Base-by-base conservation (phyloP, 192 early-diverging fungal species). In the Dissophora globulifera region DNA sequence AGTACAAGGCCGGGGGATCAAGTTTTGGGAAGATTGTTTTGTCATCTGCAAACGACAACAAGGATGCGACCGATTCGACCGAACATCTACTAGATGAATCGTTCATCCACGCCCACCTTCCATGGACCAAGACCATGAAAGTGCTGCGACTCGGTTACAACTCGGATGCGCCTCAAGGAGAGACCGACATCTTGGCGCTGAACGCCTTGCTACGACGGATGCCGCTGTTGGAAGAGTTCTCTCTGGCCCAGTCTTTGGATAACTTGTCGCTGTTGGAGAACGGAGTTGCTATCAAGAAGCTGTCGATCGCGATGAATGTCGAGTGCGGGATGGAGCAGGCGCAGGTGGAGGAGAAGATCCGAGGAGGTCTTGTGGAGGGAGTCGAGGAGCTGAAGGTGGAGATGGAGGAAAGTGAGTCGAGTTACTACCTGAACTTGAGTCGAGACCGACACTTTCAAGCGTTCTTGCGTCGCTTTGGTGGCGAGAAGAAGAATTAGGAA, bases 361-460 rank as follows among this genome's bases (percentile, higher is more conserved):
- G 35, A 8, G 52, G 19, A 33, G 62, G 20, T 22, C n/a, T 11
- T 3, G 30, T 29, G 1, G 45, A 52, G 20, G 4, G 15, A 1
- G 9, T 33, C 10, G 30, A 40, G 35, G 55, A 51, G 7, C 11
- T 62, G 2, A 38, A 62, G 4, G 29, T 62, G 10, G 69, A 71
- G 12, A 43, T 71, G 1, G 60, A 62, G 7, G 69, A 71, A 8
- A 45, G 69, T 25, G 59, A 48, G 35, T 71, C 69, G 16, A 57
- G 43, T 32, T 71, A 57, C 29, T 71, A 62, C 26, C 29, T 62
- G 29, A 71, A 71, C 29, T 23, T 50, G 33, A 62, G 59, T 13
- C 35, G 69, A 2, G 60, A 71, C 20, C 42, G 69, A 35, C 53
- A 71, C 16, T 71, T 71, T 46, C 60, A 71, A 9, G 67, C 67